Conservation (phyloP, 805 yeast species). For the Metschnikowia similis region DNA sequence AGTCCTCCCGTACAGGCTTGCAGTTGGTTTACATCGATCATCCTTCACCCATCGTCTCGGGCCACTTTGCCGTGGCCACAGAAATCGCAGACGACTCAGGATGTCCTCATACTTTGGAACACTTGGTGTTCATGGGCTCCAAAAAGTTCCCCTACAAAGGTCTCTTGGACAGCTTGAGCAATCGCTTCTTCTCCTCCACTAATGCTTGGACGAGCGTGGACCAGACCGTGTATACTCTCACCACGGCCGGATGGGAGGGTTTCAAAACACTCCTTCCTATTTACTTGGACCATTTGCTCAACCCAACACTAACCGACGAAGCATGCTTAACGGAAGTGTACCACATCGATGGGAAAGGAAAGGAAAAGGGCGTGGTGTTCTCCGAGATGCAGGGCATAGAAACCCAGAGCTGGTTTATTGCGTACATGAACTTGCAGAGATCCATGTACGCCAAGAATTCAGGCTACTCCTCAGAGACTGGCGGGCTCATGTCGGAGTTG, state of each 20-base stretch:
- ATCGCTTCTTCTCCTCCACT: conserved; percentile 76
- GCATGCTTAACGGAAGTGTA: conserved; percentile 94
- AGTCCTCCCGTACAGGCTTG: conserved; percentile 74
- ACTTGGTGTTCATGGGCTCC: conserved; percentile 92
- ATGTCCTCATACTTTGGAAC: conserved; percentile 93
- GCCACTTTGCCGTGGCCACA: conserved; percentile 94
- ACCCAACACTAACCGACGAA: conserved; percentile 83
- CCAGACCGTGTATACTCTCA: conserved; percentile 87
- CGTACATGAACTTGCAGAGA: conserved; percentile 58
- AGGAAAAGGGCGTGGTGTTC: conserved; percentile 94
- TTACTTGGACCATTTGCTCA: conserved; percentile 79
- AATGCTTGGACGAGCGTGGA: conserved; percentile 98
- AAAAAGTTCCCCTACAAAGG: conserved; percentile 88
- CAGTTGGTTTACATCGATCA: conserved; percentile 73
- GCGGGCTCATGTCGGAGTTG: conserved; percentile 78
- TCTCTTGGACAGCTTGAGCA: conserved; percentile 79
- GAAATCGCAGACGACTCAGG: conserved; percentile 87
- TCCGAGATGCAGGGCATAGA: conserved; percentile 96
- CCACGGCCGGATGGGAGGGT: conserved; percentile 96
- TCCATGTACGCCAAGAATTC: conserved; percentile 51
- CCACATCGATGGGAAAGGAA: conserved; percentile 85
- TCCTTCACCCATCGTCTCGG: conserved; percentile 84
- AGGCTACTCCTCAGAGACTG: conserved; percentile 92
- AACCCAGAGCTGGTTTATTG: conserved; percentile 65
- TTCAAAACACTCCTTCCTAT: conserved; percentile 80